Evolutionary conservation across 208 protist genomes (phyloP), one percentile per base, ranked within the genome.

Genomic region (Leishmania turanica): DNA sequence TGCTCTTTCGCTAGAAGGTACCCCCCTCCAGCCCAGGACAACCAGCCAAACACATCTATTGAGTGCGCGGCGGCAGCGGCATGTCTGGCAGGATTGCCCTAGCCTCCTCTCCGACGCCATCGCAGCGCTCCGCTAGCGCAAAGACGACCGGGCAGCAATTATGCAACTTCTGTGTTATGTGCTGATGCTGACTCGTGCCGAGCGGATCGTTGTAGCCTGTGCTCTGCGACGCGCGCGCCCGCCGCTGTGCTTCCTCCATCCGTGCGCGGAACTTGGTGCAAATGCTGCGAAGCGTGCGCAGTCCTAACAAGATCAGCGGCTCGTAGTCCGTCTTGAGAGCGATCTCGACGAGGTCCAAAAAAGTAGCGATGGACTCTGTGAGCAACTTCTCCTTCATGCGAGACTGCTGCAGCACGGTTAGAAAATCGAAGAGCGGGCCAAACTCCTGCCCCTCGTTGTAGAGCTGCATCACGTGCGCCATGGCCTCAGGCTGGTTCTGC

Each of bases 301-400:
- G 79, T 21, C 87, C 90, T 34, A 87, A 54, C 56, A 94, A 53
- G n/a, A 92, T 58, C 17, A 93, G 73, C n/a, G 65, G 79, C 58
- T 92, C 90, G 37, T 92, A 79, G n/a, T 84, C 79, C 37, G 82
- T 81, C 31, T 77, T 80, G 19, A 97, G 84, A 7, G 89, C 85
- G 75, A 83, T 87, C 34, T 82, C 47, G 24, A 96, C 49, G 24
- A 97, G 49, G 37, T 94, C 87, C 31, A 96, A 82, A 47, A 97
- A 77, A 54, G 85, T 85, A 3, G 90, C 82, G 27, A 96, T 79
- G 40, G 80, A 85, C 51, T 90, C 91, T 13, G 89, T 73, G 17
- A 78, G 79, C 65, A 97, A 76, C 60, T 90, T 90, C 51, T 96
- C 94, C 78, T 91, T 91, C 87, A 95, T 91, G 65, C 89, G 89